Evolutionary conservation across 1,139 yeast species (phyloP).

Genomic region (Zygosaccharomyces sapae): DNA sequence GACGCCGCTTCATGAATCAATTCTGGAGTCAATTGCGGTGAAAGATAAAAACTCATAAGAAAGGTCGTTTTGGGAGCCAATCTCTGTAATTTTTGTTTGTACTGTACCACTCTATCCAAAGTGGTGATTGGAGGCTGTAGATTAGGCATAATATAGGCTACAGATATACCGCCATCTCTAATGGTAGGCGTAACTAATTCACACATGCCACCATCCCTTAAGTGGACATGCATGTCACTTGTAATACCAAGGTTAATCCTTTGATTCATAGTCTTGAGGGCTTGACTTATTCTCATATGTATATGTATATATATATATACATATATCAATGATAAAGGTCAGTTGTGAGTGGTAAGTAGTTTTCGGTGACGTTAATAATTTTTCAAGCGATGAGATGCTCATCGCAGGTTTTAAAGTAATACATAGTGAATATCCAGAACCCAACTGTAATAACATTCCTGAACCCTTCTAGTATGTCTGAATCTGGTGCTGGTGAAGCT

Average conservation of each 20-base stretch:
- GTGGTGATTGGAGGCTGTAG: conserved; percentile 87
- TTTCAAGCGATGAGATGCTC: conserved; percentile 6
- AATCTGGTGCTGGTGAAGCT: conserved; percentile 1
- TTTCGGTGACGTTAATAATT: neutral
- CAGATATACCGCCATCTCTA: conserved; percentile 81
- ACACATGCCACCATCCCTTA: conserved; percentile 92
- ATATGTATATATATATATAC: too few species aligned
- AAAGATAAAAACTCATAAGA: conserved; percentile 83
- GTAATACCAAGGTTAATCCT: conserved; percentile 66
- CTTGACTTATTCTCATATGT: neutral
- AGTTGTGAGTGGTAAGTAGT: neutral
- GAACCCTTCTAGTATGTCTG: conserved; percentile 4
- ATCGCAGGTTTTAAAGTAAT: conserved; percentile 1
- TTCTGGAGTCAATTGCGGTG: conserved; percentile 78
- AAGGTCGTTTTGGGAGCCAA: conserved; percentile 81
- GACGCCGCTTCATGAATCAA: conserved; percentile 75
- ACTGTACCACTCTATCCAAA: conserved; percentile 65
- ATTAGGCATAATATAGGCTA: conserved; percentile 95
- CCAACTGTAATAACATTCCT: neutral
- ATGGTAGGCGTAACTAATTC: conserved; percentile 87
- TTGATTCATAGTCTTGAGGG: conserved; percentile 7
- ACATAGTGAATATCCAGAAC: neutral
- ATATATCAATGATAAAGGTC: too few species aligned
- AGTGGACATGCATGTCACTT: conserved; percentile 95
- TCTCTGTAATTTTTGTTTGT: conserved; percentile 59